Evolutionary conservation across 1,139 yeast genomes (phyloP).

Genomic region (Zhuliangozyma parablackwelliae): DNA sequence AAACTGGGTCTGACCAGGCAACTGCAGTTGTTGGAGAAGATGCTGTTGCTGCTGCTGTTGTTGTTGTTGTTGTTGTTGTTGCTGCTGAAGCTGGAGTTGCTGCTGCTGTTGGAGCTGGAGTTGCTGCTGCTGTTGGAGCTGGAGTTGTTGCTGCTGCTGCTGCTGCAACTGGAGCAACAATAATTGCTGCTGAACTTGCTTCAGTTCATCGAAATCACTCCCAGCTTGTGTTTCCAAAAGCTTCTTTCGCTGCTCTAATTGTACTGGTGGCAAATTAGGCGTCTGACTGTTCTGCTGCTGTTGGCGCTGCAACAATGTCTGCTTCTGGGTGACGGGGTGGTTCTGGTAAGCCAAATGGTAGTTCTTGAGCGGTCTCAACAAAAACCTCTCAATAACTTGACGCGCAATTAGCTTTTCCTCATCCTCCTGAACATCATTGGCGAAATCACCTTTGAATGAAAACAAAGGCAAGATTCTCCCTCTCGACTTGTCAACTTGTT

Average conservation of each 20-base stretch:
- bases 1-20: conserved; percentile 22
- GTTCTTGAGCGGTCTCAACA: conserved; percentile 42
- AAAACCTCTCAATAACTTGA: conserved; percentile 38
- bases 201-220: conserved; percentile 10
- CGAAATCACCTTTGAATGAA: conserved; percentile 22
- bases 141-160: conserved; percentile 9
- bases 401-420: conserved; percentile 38
- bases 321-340: conserved; percentile 43
- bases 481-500: conserved; percentile 14
- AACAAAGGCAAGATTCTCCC: conserved; percentile 34
- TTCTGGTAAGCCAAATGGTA: conserved; percentile 47
- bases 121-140: background rate
- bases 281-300: conserved; percentile 18
- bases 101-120: conserved; percentile 4
- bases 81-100: conserved; percentile 6
- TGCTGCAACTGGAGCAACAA: conserved; percentile 13
- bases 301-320: conserved; percentile 29
- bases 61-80: conserved; percentile 14
- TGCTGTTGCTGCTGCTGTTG: conserved; percentile 12
- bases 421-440: conserved; percentile 24
- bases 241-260: conserved; percentile 21
- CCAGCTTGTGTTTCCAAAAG: conserved; percentile 16
- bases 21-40: conserved; percentile 2
- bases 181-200: conserved; percentile 15
- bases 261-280: conserved; percentile 11